A percentile compares a stretch with the other conserved stretches of the same genome.
These are phyloP conservation scores for Debaryomyces fabryi DNA, from an alignment of 1,139 yeast species.

Conservation along the genomic window DNA sequence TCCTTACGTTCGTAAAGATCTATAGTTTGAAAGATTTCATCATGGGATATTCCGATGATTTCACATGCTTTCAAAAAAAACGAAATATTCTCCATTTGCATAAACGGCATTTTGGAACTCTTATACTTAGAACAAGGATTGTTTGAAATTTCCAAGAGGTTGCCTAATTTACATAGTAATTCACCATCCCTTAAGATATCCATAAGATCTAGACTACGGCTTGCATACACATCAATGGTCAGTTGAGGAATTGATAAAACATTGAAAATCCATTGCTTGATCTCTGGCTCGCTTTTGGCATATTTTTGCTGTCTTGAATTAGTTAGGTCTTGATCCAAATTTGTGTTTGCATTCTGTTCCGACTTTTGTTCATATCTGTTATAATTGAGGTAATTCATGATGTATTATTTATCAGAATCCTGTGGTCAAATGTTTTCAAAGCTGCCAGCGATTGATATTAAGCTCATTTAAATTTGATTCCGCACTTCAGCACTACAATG, in stretches of 20 bases:
- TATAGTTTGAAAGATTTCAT: constrained; percentile 80
- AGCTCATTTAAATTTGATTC: not conserved
- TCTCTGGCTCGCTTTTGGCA: constrained; percentile 45
- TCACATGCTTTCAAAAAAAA: constrained; percentile 66
- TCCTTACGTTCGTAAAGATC: constrained; percentile 76
- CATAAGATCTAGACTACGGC: constrained; percentile 37
- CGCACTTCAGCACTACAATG: not conserved
- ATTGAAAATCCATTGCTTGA: constrained; percentile 52
- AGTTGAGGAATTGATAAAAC: constrained; percentile 27
- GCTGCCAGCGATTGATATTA: not conserved
- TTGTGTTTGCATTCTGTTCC: constrained; percentile 40
- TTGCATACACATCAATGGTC: constrained; percentile 17
- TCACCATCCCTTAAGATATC: constrained; percentile 68
- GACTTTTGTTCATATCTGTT: not conserved
- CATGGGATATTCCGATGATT: constrained; percentile 72
- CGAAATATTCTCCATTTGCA: constrained; percentile 87
- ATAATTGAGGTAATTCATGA: constrained; percentile 2
- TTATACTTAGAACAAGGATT: constrained; percentile 53
- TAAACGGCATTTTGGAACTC: constrained; percentile 76
- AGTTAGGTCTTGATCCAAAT: constrained; percentile 59
- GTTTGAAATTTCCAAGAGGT: constrained; percentile 36
- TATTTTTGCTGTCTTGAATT: constrained; percentile 53
- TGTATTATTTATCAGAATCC: not conserved
- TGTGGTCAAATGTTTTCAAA: not conserved
- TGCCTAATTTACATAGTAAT: constrained; percentile 56